A percentile compares a stretch with the other conserved stretches of the same genome.
These are phyloP conservation scores for Aspergillus sp. DNA, from an alignment of 2,329 filamentous ascomycete genomes.

Conservation along the genomic window DNA sequence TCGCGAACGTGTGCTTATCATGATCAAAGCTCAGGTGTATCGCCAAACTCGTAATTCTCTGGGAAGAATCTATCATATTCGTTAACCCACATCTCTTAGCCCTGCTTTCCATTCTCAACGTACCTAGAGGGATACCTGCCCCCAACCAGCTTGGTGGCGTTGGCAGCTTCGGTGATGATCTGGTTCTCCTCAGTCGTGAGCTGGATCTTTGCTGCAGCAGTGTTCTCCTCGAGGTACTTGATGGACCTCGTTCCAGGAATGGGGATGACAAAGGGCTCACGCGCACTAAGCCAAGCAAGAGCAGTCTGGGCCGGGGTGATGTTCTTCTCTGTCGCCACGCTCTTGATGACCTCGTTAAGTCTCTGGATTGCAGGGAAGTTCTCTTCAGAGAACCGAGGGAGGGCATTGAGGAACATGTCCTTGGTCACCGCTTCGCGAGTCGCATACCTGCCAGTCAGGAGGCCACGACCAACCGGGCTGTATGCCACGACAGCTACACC, in stretches of 20 bases:
- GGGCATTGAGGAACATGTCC: slow-evolving; percentile 50
- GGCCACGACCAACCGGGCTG: slow-evolving; percentile 48
- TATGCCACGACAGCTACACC: slow-evolving; percentile 49
- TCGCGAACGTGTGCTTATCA: no score
- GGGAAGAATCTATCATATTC: background rate
- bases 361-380: slow-evolving; percentile 62
- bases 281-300: slow-evolving; percentile 66
- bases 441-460: slow-evolving; percentile 50
- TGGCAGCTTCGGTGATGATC: background rate
- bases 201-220: background rate
- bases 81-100: background rate
- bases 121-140: background rate
- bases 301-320: slow-evolving; percentile 61
- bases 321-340: slow-evolving; percentile 58
- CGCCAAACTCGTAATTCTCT: slow-evolving; percentile 1
- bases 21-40: background rate
- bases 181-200: background rate
- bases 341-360: slow-evolving; percentile 55
- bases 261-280: slow-evolving; percentile 64
- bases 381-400: slow-evolving; percentile 57
- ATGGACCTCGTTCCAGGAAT: slow-evolving; percentile 57
- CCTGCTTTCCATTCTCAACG: background rate
- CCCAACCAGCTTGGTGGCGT: slow-evolving; percentile 2
- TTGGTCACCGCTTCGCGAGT: slow-evolving; percentile 42
- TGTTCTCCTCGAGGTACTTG: slow-evolving; percentile 7